These are phyloP conservation scores for Centaurea solstitialis DNA, from an alignment of 129 eudicot species.

Conservation along the genomic window DNA sequence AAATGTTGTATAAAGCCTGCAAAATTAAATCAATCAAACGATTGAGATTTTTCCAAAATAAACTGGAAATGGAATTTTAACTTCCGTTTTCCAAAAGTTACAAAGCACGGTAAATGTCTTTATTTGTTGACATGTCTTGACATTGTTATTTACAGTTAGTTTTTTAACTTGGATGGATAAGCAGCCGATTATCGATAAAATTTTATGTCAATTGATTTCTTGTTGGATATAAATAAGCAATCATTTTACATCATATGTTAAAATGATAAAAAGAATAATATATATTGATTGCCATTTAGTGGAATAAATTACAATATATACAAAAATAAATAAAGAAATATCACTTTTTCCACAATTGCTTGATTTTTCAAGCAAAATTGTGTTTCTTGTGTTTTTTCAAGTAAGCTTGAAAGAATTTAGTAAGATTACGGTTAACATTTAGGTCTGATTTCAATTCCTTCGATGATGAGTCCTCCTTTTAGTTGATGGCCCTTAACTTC, in stretches of 20 bases:
- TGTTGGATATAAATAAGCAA: no score
- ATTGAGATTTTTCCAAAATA: no score
- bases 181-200: no score
- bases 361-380: neutral
- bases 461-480: constrained; percentile 63
- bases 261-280: neutral
- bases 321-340: neutral
- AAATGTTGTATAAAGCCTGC: no score
- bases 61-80: no score
- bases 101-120: no score
- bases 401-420: neutral
- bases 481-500: constrained; percentile 67
- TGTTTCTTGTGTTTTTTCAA: neutral
- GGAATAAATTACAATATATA: constrained; percentile 7
- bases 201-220: no score
- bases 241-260: neutral
- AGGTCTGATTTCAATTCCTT: constrained; percentile 76
- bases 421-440: constrained; percentile 6
- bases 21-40: no score
- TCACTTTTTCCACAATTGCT: neutral
- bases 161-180: no score
- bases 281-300: neutral
- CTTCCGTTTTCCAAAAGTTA: no score
- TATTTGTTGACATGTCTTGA: no score
- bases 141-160: no score